Base-by-base conservation (phyloP, 805 yeast species). In the Cyberlindnera meyerae region DNA sequence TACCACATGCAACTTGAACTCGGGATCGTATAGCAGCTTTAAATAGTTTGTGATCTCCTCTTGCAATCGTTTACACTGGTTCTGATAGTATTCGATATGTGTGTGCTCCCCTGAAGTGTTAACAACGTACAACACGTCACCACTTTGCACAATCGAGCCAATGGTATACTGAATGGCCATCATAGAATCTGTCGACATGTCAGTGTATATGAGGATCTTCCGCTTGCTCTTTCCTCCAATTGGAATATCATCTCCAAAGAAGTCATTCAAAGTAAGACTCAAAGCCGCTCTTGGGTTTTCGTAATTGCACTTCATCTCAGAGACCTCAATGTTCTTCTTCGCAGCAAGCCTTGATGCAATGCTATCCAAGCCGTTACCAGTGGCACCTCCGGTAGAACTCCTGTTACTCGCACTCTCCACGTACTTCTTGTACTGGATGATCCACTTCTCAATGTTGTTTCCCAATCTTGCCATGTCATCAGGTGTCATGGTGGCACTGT, bases 111-210 rank as follows among this genome's bases (percentile, higher is more conserved):
- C 79, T 39, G 71, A 67, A 11, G 75, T 80, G 47, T 75, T 73
- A 18, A 54, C 34, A 15, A 86, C 74, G 55, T 83, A 85, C 37
- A 88, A 60, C 1, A 88, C 86, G 36, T 87, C 82, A 0, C 93
- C 93, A 52, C 85, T 88, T 16, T 79, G 82, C 31, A 88, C 67
- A 1, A 87, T 81, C 0, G 95, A 75, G 3, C 97, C 97, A 48
- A 89, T 68, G 29, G 88, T 75, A 83, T 96, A 88, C 51, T 86
- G 93, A 16, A 89, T 66, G 0, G 96, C 93, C 58, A 82, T 83
- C 26, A 71, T 68, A 2, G 95, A 80, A 55, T 87, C 96, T 0
- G 86, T 82, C 4, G 90, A 78, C 44, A 82, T 71, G 56, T 89
- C 96, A 65, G 82, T 74, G 52, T 93, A 86, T 15, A 87, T 71